A percentile compares a stretch with the other conserved stretches of the same genome.
phyloP scores from a whole-genome alignment of 1,284 basidiomycete genomes.

The Coriolopsis trogii region DNA sequence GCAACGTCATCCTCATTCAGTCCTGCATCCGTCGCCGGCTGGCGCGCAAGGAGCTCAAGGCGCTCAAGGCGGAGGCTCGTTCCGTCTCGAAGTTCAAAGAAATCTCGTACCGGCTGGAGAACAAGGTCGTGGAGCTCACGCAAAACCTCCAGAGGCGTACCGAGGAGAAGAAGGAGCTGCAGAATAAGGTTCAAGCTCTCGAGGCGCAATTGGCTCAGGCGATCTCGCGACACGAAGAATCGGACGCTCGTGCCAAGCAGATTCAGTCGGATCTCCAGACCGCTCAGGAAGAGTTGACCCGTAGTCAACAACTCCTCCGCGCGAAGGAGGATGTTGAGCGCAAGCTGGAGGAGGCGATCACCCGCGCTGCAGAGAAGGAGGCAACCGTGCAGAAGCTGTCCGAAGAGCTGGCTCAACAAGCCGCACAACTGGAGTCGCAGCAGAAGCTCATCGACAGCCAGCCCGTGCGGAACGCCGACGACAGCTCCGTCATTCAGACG shows the following conservation, averaged over 20 bases:
- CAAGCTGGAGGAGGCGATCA: slow-evolving; percentile 77
- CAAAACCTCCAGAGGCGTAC: slow-evolving; percentile 93
- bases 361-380: slow-evolving; percentile 85
- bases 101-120: slow-evolving; percentile 97
- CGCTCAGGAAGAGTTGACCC: slow-evolving; percentile 74
- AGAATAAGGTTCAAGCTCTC: slow-evolving; percentile 73
- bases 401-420: slow-evolving; percentile 74
- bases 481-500: slow-evolving; percentile 82
- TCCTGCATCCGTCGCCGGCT: slow-evolving; percentile 90
- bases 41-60: slow-evolving; percentile 85
- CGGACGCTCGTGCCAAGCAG: slow-evolving; percentile 77
- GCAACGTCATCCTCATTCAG: slow-evolving; percentile 85
- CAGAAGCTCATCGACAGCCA: slow-evolving; percentile 66
- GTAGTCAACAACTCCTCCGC: slow-evolving; percentile 77
- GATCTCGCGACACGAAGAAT: slow-evolving; percentile 88
- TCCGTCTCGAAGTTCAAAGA: slow-evolving; percentile 99
- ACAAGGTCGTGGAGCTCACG: slow-evolving; percentile 99
- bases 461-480: slow-evolving; percentile 73
- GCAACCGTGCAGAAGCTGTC: slow-evolving; percentile 81
- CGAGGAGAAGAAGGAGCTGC: slow-evolving; percentile 90
- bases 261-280: slow-evolving; percentile 74
- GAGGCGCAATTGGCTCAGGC: slow-evolving; percentile 88
- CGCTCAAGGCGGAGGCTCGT: slow-evolving; percentile 88
- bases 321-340: slow-evolving; percentile 85
- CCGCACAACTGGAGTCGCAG: slow-evolving; percentile 80